Base-by-base conservation (phyloP, 768 basidiomycete genomes). In the Agaricus subrufescens region DNA sequence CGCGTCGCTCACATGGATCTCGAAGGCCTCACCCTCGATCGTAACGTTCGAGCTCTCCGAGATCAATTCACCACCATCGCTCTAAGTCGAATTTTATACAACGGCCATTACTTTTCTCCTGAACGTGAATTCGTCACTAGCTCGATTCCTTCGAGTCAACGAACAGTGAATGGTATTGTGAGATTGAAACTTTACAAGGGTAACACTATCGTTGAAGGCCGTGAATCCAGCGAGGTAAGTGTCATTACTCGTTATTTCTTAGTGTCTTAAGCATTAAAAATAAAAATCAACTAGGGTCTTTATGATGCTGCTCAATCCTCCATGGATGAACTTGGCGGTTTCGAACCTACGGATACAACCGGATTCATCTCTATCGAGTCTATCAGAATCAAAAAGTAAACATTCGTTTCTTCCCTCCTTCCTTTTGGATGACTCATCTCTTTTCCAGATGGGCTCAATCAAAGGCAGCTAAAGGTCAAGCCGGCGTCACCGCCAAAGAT, bases 101-200 rank as follows among this genome's bases (percentile, higher is more conserved):
- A 98, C 67, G 97, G 96, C 38, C 94, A 96, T 76, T 98, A 94
- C 85, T 99, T 98, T 82, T 96, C 94, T n/a, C 95, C 97, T 46
- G 97, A 98, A 74, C 83, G 96, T 61, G 97, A 98, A 74, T 98
- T 98, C 66, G 75, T 98, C 66, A 88, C 87, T 44, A 85, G 87
- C 65, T 83, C 90, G 53, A 93, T 98, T 67, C 93, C 94, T 3
- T 86, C 93, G 42, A 93, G 90, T 70, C 97, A 99, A 77, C 81
- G 90, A 72, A 97, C 94, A 26, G 97, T 99, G 61, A 98, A 98
- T 65, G 97, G 97, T 46, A 69, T 87, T 46, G 94, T 98, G 51
- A 82, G 88, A 55, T 73, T 99, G 64, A 92, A 93, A 71, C 75
- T 98, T 44, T 93, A 96, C 83, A 95, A 95, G 77, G 97, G 97